phyloP scores from a whole-genome alignment of 805 yeast species.

The Metschnikowia noctiluminum region DNA sequence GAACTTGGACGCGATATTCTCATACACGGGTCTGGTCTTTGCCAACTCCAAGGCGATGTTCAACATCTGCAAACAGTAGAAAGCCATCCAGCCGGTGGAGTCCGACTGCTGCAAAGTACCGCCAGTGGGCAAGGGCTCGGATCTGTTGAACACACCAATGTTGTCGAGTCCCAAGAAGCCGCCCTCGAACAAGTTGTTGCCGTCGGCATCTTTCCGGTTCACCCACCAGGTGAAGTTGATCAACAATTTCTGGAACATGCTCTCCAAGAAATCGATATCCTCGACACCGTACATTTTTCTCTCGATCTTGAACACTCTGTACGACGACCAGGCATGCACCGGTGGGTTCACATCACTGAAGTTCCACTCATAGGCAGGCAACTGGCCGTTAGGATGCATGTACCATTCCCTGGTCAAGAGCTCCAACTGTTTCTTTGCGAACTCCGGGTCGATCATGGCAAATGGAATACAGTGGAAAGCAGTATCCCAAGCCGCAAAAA shows the following conservation, averaged over 20 bases:
- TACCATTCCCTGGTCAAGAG: conserved; percentile 91
- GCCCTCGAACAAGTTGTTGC: conserved; percentile 89
- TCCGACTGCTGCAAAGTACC: conserved; percentile 91
- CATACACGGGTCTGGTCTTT: conserved; percentile 79
- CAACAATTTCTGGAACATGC: conserved; percentile 88
- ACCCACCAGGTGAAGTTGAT: conserved; percentile 98
- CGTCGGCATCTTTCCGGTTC: conserved; percentile 80
- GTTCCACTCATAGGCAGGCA: conserved; percentile 97
- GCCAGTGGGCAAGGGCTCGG: conserved; percentile 91
- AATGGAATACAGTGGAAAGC: conserved; percentile 93
- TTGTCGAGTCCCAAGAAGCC: conserved; percentile 92
- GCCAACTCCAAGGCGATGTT: conserved; percentile 90
- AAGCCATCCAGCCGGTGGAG: conserved; percentile 98
- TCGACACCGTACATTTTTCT: conserved; percentile 78
- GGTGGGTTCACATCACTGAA: conserved; percentile 96
- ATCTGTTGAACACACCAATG: conserved; percentile 87
- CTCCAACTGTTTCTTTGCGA: conserved; percentile 85
- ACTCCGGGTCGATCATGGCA: conserved; percentile 90
- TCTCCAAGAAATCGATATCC: conserved; percentile 78
- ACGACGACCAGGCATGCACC: conserved; percentile 94
- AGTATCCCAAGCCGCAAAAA: conserved; percentile 96
- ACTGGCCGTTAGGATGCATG: conserved; percentile 97
- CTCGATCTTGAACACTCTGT: conserved; percentile 82
- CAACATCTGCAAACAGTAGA: conserved; percentile 84
- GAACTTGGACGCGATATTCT: conserved; percentile 90